A percentile compares a stretch with the other conserved stretches of the same genome.
Conservation (phyloP, 495 filamentous ascomycete genomes). For the Aspergillus wentii region DNA sequence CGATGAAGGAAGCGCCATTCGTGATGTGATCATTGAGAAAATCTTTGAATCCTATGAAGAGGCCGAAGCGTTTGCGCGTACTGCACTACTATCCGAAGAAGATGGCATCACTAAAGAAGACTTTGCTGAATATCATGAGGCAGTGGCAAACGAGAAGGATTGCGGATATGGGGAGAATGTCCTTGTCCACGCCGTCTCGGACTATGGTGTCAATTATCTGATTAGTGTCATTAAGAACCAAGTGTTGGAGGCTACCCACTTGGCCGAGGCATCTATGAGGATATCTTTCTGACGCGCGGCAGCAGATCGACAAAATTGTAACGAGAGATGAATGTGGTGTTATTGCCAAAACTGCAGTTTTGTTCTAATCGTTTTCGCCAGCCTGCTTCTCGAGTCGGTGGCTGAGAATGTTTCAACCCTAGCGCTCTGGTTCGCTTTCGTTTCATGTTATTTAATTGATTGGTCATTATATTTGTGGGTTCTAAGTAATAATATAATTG, state of each 20-base stretch:
- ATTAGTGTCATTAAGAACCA: conserved; percentile 15
- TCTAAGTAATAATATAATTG: too few relatives aligned
- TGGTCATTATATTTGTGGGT: too few relatives aligned
- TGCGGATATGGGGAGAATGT: conserved; percentile 20
- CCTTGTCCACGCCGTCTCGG: conserved; percentile 13
- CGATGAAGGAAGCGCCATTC: conserved; percentile 8
- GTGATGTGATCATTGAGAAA: conserved; percentile 11
- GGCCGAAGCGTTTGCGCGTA: conserved; percentile 11
- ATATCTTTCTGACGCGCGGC: too few relatives aligned
- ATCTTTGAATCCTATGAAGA: conserved; percentile 11
- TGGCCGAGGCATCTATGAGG: conserved; percentile 11
- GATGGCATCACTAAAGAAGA: conserved; percentile 10
- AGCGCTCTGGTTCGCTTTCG: too few relatives aligned
- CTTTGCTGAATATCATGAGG: conserved; percentile 13
- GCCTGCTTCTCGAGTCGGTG: too few relatives aligned
- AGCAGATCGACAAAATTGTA: too few relatives aligned
- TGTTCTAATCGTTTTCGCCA: too few relatives aligned
- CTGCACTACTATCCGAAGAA: conserved; percentile 7
- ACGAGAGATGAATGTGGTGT: too few relatives aligned
- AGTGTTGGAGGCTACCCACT: conserved; percentile 11
- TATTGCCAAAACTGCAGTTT: too few relatives aligned
- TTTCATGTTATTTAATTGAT: too few relatives aligned
- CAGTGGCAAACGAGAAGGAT: conserved; percentile 10
- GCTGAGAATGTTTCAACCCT: too few relatives aligned
- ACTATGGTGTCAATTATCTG: conserved; percentile 14